Evolutionary conservation across 257 asterid species (phyloP), one percentile per base, ranked within the genome.

Genomic region (Lithospermum erythrorhizon): DNA sequence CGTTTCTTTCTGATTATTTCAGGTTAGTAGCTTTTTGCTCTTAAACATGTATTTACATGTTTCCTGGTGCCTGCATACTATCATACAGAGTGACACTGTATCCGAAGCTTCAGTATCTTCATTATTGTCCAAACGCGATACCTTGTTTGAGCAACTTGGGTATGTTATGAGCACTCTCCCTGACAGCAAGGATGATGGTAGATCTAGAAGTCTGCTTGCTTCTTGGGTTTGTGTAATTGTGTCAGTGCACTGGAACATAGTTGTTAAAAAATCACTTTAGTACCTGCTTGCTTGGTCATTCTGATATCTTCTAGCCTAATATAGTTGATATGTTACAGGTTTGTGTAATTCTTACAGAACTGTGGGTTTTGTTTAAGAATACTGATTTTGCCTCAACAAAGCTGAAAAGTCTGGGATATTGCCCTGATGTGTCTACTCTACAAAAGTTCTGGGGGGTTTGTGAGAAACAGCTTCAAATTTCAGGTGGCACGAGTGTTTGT

Each of bases 11-110:
- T 69, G 72, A 58, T 76, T 49, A 45, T 32, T 78, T 61, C 87
- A 91, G 98, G 94, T 91, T 65, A 78, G 80, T 59, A 70, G 81
- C 37, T 88, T 91, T 74, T 76, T 91, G 83, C 95, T 91, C 65
- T 87, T 88, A 54, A 91, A 91, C 82, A 89, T 91, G 98, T 85
- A 73, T 82, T 74, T 91, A 81, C 85, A 91, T 79, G 87, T 88
- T 78, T 73, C 84, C 45, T 91, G 98, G 98, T 75, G 89, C 83
- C 79, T 86, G 75, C 82, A 80, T 63, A 70, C 94, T 47, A 65
- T 84, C 64, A 21, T 80, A 71, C 76, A 79, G 29, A 78, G 84
- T 75, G 88, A 85, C 55, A 81, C 81, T 57, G 97, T 91, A 65
- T 63, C 80, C 1, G 95, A 88, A 82, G 73, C 78, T 61, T 75